A percentile compares a stretch with the other conserved stretches of the same genome.
Evolutionary conservation across 139 green algal genomes (phyloP).

Genomic region (Gonium pectorale): DNA sequence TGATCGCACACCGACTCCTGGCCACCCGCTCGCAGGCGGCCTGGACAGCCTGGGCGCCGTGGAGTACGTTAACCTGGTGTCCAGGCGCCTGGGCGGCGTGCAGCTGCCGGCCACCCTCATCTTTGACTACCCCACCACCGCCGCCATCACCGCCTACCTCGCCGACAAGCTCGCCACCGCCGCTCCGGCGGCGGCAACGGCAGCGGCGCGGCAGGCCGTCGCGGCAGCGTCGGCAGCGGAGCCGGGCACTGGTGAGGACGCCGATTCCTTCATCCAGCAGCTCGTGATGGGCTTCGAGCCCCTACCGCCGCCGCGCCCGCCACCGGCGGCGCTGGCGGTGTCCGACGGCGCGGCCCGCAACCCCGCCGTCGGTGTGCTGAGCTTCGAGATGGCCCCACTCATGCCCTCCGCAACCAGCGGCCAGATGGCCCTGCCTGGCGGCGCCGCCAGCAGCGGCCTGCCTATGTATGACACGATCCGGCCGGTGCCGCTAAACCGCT

Average conservation of each 20-base stretch:
- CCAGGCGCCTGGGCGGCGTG: conserved; percentile 57
- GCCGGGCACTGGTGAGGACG: background rate
- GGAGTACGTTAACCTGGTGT: conserved; percentile 81
- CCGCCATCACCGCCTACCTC: conserved; percentile 62
- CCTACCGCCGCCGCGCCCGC: background rate
- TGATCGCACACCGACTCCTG: too few relatives aligned
- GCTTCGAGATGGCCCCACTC: conserved; percentile 27
- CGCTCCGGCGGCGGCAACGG: background rate
- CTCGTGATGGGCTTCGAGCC: background rate
- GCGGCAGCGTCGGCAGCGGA: background rate
- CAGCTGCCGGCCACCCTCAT: conserved; percentile 64
- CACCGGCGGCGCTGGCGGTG: background rate
- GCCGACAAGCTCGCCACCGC: conserved; percentile 37
- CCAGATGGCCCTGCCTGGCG: background rate
- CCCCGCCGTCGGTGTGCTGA: conserved; percentile 14
- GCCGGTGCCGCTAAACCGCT: conserved; percentile 14
- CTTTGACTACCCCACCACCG: conserved; percentile 87
- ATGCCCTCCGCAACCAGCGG: background rate
- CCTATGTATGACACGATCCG: conserved; percentile 19
- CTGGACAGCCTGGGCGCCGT: conserved; percentile 87
- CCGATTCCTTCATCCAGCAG: conserved; percentile 1
- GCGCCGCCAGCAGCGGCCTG: background rate
- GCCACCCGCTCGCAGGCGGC: conserved; percentile 71
- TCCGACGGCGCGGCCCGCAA: background rate
- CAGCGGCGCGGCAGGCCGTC: background rate